Percentiles rank a stretch among this genome's conserved stretches.
Conservation (phyloP, 805 yeast species). For the Yarrowia phangngaensis region DNA sequence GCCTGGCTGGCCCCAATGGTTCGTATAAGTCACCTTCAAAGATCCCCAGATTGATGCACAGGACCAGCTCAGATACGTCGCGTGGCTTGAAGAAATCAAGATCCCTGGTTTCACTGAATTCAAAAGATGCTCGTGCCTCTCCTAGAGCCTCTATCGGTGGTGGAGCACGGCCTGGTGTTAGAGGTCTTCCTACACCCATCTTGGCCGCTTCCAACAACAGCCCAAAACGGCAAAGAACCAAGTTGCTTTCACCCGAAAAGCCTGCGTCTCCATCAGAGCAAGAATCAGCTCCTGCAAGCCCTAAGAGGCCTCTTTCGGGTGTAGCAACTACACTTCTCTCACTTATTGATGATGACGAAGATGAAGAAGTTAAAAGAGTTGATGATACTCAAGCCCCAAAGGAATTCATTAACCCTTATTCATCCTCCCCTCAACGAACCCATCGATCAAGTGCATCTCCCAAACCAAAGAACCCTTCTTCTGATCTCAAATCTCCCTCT, state of each 20-base stretch:
- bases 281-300: neutral
- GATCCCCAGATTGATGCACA: slow-evolving; percentile 5
- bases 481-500: slow-evolving; percentile 4
- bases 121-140: neutral
- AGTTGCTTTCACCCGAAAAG: neutral
- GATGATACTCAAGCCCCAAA: neutral
- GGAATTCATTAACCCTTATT: slow-evolving; percentile 22
- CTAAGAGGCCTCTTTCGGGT: slow-evolving; percentile 2
- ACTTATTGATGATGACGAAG: slow-evolving; percentile 19
- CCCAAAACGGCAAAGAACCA: neutral
- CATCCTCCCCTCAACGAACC: slow-evolving; percentile 7
- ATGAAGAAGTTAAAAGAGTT: neutral
- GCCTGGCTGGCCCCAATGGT: slow-evolving; percentile 6
- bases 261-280: neutral
- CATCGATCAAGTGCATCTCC: neutral
- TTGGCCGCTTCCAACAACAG: neutral
- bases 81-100: neutral
- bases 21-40: neutral
- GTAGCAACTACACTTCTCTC: slow-evolving; percentile 21
- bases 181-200: slow-evolving; percentile 18
- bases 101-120: neutral
- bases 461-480: neutral
- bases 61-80: too few species aligned
- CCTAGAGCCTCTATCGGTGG: slow-evolving; percentile 2
- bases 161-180: neutral